Percentiles rank a stretch among this genome's conserved stretches.
Conservation (phyloP, 768 basidiomycete species). For the Rhodotorula toruloides region DNA sequence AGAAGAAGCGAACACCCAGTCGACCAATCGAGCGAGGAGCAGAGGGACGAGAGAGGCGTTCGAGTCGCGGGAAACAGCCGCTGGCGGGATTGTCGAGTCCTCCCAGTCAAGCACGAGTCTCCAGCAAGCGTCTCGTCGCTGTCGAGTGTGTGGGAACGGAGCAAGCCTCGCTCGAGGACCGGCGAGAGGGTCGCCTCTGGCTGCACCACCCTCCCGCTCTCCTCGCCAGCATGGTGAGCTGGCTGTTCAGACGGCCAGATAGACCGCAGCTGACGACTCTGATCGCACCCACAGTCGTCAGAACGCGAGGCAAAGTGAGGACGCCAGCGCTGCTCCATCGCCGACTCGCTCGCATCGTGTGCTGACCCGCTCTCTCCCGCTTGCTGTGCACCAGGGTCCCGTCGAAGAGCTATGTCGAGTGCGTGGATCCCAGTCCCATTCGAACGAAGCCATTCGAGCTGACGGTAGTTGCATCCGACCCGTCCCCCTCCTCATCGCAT, state of each 20-base stretch:
- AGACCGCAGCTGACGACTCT: neutral
- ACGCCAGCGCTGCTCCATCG: neutral
- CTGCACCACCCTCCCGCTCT: neutral
- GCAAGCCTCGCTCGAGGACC: no score
- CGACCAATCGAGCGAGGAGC: no score
- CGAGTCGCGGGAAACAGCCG: no score
- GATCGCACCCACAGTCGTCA: slow-evolving; percentile 5
- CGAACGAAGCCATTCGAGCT: neutral
- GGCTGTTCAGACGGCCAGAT: neutral
- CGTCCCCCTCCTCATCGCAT: neutral
- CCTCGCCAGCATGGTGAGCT: slow-evolving; percentile 1
- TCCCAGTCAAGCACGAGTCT: no score
- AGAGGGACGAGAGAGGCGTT: no score
- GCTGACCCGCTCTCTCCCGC: neutral
- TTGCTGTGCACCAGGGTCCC: slow-evolving; percentile 19
- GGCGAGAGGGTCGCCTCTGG: no score
- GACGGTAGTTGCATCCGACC: neutral
- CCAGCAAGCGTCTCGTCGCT: no score
- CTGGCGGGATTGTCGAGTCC: no score
- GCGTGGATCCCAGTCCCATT: neutral
- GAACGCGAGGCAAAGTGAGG: slow-evolving; percentile 33
- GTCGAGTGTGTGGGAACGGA: no score
- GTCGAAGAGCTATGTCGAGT: slow-evolving; percentile 39
- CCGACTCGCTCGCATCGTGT: neutral
- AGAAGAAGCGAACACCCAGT: no score